phyloP scores from a whole-genome alignment of 129 eudicot genomes.

The Ambrosia trifida region DNA sequence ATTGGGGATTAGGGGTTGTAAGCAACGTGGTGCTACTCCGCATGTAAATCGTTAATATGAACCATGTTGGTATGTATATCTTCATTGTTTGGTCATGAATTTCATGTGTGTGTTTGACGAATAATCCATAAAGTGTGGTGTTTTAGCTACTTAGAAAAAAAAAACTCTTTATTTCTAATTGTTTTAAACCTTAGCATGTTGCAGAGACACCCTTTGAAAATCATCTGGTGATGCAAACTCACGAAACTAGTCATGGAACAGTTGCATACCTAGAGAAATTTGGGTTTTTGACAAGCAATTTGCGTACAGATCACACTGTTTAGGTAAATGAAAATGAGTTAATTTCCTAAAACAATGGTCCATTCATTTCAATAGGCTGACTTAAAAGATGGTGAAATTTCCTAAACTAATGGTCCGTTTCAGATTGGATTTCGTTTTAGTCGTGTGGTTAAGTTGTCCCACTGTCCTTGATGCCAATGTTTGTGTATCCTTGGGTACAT shows the following conservation, averaged over 20 bases:
- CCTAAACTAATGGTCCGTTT: constrained; percentile 17
- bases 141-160: no score
- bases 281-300: constrained; percentile 57
- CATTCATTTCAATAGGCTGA: constrained; percentile 4
- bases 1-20: no score
- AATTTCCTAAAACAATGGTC: constrained; percentile 15
- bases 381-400: constrained; percentile 13
- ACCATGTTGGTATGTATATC: no score
- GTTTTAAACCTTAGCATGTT: constrained; percentile 60
- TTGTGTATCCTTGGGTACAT: constrained; percentile 94
- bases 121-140: no score
- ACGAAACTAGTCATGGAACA: constrained; percentile 84
- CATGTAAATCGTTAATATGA: no score
- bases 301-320: constrained; percentile 90
- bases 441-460: constrained; percentile 85
- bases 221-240: constrained; percentile 56
- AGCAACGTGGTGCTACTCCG: no score
- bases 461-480: constrained; percentile 81
- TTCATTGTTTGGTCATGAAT: no score
- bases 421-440: constrained; percentile 71
- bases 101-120: no score
- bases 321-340: constrained; percentile 87
- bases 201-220: constrained; percentile 91
- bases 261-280: constrained; percentile 79
- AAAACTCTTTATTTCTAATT: constrained; percentile 26